phyloP scores from a whole-genome alignment of 441 rosid species.

The Gossypium lobatum region DNA sequence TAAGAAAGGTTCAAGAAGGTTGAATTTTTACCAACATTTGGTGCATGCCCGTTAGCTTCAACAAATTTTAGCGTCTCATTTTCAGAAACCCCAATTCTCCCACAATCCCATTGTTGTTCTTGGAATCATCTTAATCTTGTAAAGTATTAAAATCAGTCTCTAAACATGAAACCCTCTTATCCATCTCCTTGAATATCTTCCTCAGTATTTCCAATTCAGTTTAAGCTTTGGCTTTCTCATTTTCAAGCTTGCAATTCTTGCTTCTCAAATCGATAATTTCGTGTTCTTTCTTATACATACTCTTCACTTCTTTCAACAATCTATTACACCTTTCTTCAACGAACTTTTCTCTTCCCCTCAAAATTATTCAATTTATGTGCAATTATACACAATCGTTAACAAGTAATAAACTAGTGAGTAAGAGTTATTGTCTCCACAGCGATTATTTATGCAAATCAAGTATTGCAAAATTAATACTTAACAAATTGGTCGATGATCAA shows the following conservation, averaged over 20 bases:
- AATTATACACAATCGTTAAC: too few relatives aligned
- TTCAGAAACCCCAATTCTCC: neutral
- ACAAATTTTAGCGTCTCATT: neutral
- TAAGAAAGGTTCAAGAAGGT: neutral
- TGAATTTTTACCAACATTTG: neutral
- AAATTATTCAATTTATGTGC: neutral
- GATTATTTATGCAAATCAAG: too few relatives aligned
- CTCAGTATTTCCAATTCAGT: slow-evolving; percentile 1
- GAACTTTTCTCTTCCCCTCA: neutral
- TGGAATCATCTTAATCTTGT: neutral
- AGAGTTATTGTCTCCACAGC: too few relatives aligned
- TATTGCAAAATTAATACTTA: too few relatives aligned
- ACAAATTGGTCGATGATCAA: too few relatives aligned
- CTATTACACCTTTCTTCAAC: slow-evolving; percentile 9
- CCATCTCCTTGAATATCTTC: slow-evolving; percentile 19
- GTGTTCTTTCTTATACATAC: slow-evolving; percentile 10
- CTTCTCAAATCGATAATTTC: slow-evolving; percentile 5
- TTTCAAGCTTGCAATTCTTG: slow-evolving; percentile 17
- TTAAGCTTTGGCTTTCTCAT: slow-evolving; percentile 14
- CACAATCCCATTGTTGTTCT: neutral
- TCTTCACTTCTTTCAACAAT: slow-evolving; percentile 18
- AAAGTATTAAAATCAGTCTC: slow-evolving; percentile 15
- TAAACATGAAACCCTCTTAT: slow-evolving; percentile 4
- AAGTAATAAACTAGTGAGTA: too few relatives aligned
- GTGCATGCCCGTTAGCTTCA: neutral